Base-by-base conservation (phyloP, 176 grass and related monocot genomes). In the Melocanna baccifera region DNA sequence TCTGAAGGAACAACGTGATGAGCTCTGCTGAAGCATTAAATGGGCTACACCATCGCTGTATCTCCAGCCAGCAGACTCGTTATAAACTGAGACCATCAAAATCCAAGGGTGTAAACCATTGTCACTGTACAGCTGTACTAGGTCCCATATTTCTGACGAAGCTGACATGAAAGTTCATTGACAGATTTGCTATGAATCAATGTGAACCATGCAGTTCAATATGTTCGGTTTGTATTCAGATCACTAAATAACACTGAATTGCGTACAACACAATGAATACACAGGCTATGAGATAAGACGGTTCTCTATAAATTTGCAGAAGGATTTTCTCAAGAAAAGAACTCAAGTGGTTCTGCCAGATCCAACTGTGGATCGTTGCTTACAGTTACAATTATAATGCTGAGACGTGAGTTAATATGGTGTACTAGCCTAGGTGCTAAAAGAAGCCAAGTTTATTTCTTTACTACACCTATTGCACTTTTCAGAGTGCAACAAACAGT, bases 301-400 rank as follows among this genome's bases (percentile, higher is more conserved):
- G 36, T 58, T 73, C 10, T 79, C 28, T 25, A 41, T 66, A 75
- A 50, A 57, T 59, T 50, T 84, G 59, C 39, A 36, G 1, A 67
- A 34, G 15, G 2, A n/a, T 59, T 23, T 50, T 74, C 26, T 74
- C 36, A 12, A 40, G 58, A 28, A 29, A 19, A 69, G 47, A 84
- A 34, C 83, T 22, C 7, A 76, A 41, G n/a, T 77, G 32, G 16
- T 66, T 85, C 47, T 50, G 86, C 62, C 59, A 72, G 28, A 83
- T 20, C 39, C 46, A 86, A 50, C 36, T 13, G 26, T 30, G 9
- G 50, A 59, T 7, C 12, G 2, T 68, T 77, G 73, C 48, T 69
- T 85, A 68, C 73, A 14, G 72, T 78, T 86, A 81, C 73, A 46
- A 51, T 75, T 80, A 84, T 40, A 87, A 69, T 69, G 75, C 62